A percentile compares a stretch with the other conserved stretches of the same genome.
Conservation (phyloP, 2,329 filamentous ascomycete species). For the Stagonosporopsis cucurbitacearum region DNA sequence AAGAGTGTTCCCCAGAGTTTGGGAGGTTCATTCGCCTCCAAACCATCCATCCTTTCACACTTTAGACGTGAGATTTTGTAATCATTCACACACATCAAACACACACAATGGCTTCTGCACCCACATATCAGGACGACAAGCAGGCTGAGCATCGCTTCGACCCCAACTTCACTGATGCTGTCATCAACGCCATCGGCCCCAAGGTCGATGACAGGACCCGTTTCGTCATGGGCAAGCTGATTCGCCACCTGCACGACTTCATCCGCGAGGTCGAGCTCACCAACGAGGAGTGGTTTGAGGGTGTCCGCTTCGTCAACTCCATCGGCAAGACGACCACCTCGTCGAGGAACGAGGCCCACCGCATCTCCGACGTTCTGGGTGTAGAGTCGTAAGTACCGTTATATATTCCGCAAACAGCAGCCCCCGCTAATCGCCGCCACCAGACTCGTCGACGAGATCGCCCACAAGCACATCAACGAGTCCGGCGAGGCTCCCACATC, state of each 20-base stretch:
- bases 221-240: slow-evolving; percentile 67
- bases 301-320: slow-evolving; percentile 76
- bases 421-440: neutral
- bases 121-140: slow-evolving; percentile 25
- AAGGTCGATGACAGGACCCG: slow-evolving; percentile 70
- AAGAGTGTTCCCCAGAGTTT: slow-evolving; percentile 24
- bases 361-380: slow-evolving; percentile 75
- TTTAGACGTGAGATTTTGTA: neutral
- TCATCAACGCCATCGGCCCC: slow-evolving; percentile 75
- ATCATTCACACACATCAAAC: neutral
- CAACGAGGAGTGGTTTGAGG: slow-evolving; percentile 77
- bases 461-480: slow-evolving; percentile 68
- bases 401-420: neutral
- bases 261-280: slow-evolving; percentile 78
- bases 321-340: slow-evolving; percentile 72
- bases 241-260: slow-evolving; percentile 79
- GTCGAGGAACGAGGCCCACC: slow-evolving; percentile 76
- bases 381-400: slow-evolving; percentile 67
- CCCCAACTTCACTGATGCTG: slow-evolving; percentile 76
- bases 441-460: slow-evolving; percentile 71
- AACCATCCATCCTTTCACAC: neutral
- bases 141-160: slow-evolving; percentile 63
- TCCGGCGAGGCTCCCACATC: slow-evolving; percentile 70
- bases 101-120: slow-evolving; percentile 28
- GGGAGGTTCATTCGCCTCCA: neutral